Evolutionary conservation across 345 rosid genomes (phyloP).

Genomic region (Hirschfeldia incana): DNA sequence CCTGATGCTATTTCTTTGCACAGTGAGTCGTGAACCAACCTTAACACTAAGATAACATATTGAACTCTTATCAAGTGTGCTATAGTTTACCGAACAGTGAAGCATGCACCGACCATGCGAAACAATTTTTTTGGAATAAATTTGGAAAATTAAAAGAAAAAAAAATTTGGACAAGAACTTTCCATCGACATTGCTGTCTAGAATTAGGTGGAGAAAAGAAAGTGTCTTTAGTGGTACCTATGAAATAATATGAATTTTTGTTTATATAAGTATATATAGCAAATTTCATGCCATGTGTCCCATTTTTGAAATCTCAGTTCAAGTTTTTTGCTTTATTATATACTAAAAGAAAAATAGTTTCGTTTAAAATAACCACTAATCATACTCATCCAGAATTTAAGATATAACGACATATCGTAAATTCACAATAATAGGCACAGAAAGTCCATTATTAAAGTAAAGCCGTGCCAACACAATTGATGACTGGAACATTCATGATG

Average conservation of each 20-base stretch:
- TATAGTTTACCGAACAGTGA: conserved; percentile 8
- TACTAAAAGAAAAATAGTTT: neutral
- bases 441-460: neutral
- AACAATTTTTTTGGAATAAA: neutral
- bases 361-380: neutral
- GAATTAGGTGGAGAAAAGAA: conserved; percentile 27
- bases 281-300: conserved; percentile 19
- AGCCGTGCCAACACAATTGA: neutral
- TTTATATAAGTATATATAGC: neutral
- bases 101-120: conserved; percentile 30
- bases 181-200: conserved; percentile 14
- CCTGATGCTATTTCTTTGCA: neutral
- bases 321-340: neutral
- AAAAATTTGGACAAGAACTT: conserved; percentile 9
- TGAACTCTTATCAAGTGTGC: conserved; percentile 9
- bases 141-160: neutral
- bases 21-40: conserved; percentile 23
- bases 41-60: neutral
- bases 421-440: neutral
- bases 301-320: conserved; percentile 6
- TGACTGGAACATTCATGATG: conserved; percentile 22
- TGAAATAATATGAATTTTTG: neutral
- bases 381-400: neutral
- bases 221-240: conserved; percentile 17
- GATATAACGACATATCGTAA: conserved; percentile 19